Evolutionary conservation across 1,284 basidiomycete species (phyloP).

Genomic region (Xerocomus nothofagi): DNA sequence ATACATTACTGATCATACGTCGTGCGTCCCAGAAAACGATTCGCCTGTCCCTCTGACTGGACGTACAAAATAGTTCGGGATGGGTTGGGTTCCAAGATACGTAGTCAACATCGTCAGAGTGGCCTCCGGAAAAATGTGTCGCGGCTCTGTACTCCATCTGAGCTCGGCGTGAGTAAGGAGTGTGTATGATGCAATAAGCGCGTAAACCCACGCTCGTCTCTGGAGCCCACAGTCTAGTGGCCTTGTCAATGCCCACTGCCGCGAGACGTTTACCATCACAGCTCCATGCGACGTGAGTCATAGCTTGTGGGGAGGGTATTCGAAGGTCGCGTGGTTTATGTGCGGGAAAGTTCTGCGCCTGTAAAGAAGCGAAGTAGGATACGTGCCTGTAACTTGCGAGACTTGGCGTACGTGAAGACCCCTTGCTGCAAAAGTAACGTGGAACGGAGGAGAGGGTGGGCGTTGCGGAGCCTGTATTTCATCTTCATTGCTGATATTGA

Average conservation of each 20-base stretch:
- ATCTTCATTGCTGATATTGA: conserved; percentile 39
- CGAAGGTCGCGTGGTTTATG: conserved; percentile 74
- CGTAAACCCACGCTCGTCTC: conserved; percentile 64
- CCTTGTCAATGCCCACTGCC: conserved; percentile 75
- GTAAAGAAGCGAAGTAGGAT: conserved; percentile 16
- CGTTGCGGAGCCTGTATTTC: conserved; percentile 63
- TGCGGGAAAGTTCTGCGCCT: conserved; percentile 75
- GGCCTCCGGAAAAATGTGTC: conserved; percentile 61
- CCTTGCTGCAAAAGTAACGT: conserved; percentile 66
- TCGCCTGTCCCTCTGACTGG: conserved; percentile 67
- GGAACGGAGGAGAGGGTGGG: conserved; percentile 69
- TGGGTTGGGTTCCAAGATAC: conserved; percentile 80
- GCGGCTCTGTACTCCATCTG: conserved; percentile 71
- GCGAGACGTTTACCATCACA: conserved; percentile 78
- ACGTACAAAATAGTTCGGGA: conserved; percentile 76
- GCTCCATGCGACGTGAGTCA: conserved; percentile 77
- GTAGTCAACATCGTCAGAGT: conserved; percentile 72
- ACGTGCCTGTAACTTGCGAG: conserved; percentile 6
- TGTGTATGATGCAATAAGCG: neutral
- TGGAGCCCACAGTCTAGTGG: conserved; percentile 70
- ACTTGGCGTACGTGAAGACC: conserved; percentile 64
- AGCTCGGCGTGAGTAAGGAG: neutral
- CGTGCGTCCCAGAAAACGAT: conserved; percentile 83
- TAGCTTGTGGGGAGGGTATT: conserved; percentile 60
- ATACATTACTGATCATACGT: conserved; percentile 43